Evolutionary conservation across 2,329 filamentous ascomycete species (phyloP), one percentile per base, ranked within the genome.

Genomic region (Alternaria gaisen): DNA sequence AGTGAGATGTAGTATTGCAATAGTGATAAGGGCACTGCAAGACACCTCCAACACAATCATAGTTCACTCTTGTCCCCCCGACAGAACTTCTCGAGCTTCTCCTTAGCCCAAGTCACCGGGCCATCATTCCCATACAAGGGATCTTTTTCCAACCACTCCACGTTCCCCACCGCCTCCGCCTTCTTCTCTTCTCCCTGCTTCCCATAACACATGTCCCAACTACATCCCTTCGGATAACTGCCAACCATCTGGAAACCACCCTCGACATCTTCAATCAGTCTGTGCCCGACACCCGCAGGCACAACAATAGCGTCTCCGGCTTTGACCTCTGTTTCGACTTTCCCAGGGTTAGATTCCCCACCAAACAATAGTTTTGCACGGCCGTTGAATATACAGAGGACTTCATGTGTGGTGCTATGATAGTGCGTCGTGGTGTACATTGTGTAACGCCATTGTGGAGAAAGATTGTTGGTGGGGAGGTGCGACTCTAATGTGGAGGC

Each of bases 161-260:
- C 66, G 4, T 69, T 65, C 53, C 65, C 72, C 47, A 90, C 89
- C 7, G 66, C 72, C 58, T 82, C 75, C 7, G 84, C 75, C 68
- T 85, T 85, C 7, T 76, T 73, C 70, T 86, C 84, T 71, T 90
- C 89, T 0, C 81, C 85, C 38, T 80, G 69, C 53, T 80, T 81
- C 1, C 89, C 89, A 79, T 91, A 72, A 68, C 89, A 91, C 90
- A 92, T 91, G 75, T 91, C 88, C 88, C 88, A 92, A 18, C 75
- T 82, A 16, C 79, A 80, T 0, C 83, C 84, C 24, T 66, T 78
- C 0, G 88, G 89, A 80, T 92, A 91, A 48, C 83, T 84, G 1
- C 89, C 90, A 0, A 91, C 85, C 88, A 91, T 90, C 71, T 86
- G 78, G 71, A 91, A 91, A 1, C 78, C 81, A 2, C 82, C 81